Evolutionary conservation across 768 basidiomycete species (phyloP).

Genomic region (Cubamyces sp.): DNA sequence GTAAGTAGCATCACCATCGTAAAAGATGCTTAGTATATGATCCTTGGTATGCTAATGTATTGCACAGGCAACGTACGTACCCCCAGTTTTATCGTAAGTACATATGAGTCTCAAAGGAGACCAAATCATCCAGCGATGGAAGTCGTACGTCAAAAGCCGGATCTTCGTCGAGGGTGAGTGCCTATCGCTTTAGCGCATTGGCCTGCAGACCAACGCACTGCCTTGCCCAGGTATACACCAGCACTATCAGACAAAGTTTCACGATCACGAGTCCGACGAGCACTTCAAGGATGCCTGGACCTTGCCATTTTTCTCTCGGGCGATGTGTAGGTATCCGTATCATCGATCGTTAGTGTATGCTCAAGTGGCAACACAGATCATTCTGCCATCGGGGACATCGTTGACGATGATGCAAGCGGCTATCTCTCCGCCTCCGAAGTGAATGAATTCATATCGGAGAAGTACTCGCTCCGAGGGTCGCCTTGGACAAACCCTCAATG

Average conservation of each 20-base stretch:
- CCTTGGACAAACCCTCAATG: constrained; percentile 15
- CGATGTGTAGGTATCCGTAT: constrained; percentile 6
- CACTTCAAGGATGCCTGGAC: constrained; percentile 17
- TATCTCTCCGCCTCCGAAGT: constrained; percentile 17
- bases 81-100: background rate
- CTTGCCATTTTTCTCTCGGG: constrained; percentile 12
- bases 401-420: constrained; percentile 21
- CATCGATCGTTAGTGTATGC: background rate
- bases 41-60: background rate
- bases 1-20: constrained; percentile 2
- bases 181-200: too few relatives aligned
- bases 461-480: background rate
- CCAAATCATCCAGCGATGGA: background rate
- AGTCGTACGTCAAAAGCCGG: constrained; percentile 12
- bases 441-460: constrained; percentile 15
- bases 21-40: too few relatives aligned
- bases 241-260: constrained; percentile 5
- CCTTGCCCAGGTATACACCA: background rate
- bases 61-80: constrained; percentile 7
- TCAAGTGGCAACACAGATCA: constrained; percentile 4
- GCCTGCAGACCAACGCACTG: background rate
- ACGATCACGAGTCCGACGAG: background rate
- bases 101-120: too few relatives aligned
- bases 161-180: constrained; percentile 14
- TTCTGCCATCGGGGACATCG: constrained; percentile 18